These are phyloP conservation scores for Amoebophrya sp. DNA, from an alignment of 169 alveolate genomes.

Conservation along the genomic window DNA sequence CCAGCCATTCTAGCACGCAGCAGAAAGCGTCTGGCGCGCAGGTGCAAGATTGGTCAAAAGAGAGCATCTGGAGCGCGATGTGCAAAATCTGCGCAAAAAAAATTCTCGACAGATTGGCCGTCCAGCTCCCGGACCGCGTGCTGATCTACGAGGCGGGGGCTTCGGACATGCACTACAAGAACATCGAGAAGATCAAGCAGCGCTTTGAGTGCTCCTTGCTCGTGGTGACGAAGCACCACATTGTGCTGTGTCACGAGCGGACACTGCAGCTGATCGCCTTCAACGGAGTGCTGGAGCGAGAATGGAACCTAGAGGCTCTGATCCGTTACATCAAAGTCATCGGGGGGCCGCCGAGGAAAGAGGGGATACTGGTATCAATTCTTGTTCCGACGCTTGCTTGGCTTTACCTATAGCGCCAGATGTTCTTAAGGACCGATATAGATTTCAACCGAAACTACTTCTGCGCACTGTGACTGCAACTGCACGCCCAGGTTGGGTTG, in stretches of 20 bases:
- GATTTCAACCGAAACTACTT: too few species aligned
- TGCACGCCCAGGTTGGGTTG: slow-evolving; percentile 57
- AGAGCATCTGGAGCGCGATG: too few species aligned
- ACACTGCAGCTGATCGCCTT: slow-evolving; percentile 53
- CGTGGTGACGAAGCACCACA: slow-evolving; percentile 54
- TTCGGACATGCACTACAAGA: slow-evolving; percentile 52
- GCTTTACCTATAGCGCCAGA: too few species aligned
- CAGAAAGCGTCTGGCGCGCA: too few species aligned
- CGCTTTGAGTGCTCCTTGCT: slow-evolving; percentile 63
- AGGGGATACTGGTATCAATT: slow-evolving; percentile 55
- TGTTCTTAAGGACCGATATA: too few species aligned
- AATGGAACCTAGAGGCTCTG: slow-evolving; percentile 69
- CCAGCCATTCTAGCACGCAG: too few species aligned
- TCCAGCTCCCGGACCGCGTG: slow-evolving; percentile 51
- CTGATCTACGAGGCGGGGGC: slow-evolving; percentile 22
- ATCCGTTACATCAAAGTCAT: slow-evolving; percentile 55
- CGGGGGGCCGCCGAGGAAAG: slow-evolving; percentile 78
- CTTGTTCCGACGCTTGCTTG: too few species aligned
- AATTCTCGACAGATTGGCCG: slow-evolving; percentile 67
- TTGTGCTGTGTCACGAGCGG: slow-evolving; percentile 54
- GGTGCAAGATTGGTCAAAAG: too few species aligned
- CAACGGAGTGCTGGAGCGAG: slow-evolving; percentile 63
- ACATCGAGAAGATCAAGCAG: slow-evolving; percentile 55
- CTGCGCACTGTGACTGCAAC: too few species aligned
- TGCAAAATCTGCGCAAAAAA: too few species aligned